phyloP scores from a whole-genome alignment of 805 yeast genomes.

The Torulaspora microellipsoides region DNA sequence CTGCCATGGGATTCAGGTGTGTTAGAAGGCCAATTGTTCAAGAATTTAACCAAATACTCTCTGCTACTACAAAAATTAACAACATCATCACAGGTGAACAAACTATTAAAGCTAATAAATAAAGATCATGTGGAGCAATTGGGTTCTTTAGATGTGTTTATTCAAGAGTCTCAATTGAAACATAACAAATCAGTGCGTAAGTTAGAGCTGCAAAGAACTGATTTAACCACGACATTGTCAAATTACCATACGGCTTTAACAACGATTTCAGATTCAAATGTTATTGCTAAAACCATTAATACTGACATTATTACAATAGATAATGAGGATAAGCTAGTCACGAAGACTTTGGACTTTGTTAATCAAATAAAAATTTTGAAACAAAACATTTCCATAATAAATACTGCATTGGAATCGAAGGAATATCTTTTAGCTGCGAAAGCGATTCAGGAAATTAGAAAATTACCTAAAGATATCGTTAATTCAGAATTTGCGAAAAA shows the following conservation, averaged over 20 bases:
- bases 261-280: slow-evolving; percentile 56
- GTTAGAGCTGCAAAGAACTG: slow-evolving; percentile 57
- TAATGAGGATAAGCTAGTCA: slow-evolving; percentile 61
- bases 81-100: slow-evolving; percentile 29
- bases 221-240: slow-evolving; percentile 55
- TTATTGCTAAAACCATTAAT: slow-evolving; percentile 62
- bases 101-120: slow-evolving; percentile 21
- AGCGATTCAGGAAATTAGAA: slow-evolving; percentile 50
- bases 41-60: slow-evolving; percentile 28
- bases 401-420: slow-evolving; percentile 57
- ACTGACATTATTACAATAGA: slow-evolving; percentile 66
- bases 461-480: slow-evolving; percentile 49
- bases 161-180: slow-evolving; percentile 20
- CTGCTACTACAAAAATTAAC: slow-evolving; percentile 26
- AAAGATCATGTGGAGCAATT: slow-evolving; percentile 19
- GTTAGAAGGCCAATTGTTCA: slow-evolving; percentile 26
- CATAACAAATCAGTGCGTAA: slow-evolving; percentile 35
- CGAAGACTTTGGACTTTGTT: slow-evolving; percentile 59
- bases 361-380: slow-evolving; percentile 61
- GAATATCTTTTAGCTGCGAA: slow-evolving; percentile 74
- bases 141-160: slow-evolving; percentile 16
- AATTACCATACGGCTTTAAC: slow-evolving; percentile 52
- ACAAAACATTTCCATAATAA: slow-evolving; percentile 57
- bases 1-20: slow-evolving; percentile 9
- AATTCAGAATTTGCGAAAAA: slow-evolving; percentile 68